These are phyloP conservation scores for Carex scoparia DNA, from an alignment of 176 grass and related monocot species.

Conservation along the genomic window DNA sequence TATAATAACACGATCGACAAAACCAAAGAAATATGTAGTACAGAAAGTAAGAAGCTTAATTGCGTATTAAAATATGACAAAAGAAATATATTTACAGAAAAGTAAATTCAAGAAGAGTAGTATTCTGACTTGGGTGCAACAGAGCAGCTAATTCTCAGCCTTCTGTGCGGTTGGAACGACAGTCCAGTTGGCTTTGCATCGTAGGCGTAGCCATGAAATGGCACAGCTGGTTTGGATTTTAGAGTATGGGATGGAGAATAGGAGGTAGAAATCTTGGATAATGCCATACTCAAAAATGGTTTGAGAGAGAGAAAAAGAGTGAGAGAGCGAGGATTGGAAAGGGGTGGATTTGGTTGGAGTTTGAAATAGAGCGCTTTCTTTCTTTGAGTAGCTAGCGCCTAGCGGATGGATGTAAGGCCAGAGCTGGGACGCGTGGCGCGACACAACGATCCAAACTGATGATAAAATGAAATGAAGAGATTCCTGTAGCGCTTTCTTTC, in stretches of 20 bases:
- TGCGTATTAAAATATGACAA: background rate
- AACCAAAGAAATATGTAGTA: background rate
- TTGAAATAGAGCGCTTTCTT: background rate
- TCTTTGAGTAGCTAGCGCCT: background rate
- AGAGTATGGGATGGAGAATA: conserved; percentile 20
- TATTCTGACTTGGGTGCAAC: conserved; percentile 37
- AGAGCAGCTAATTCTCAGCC: conserved; percentile 51
- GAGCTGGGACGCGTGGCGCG: conserved; percentile 25
- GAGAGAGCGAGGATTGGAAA: background rate
- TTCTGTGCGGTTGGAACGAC: conserved; percentile 5
- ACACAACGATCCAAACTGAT: conserved; percentile 12
- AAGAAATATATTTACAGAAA: background rate
- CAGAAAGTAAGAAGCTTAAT: background rate
- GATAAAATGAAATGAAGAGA: background rate
- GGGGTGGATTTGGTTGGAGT: conserved; percentile 22
- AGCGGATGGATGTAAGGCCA: background rate
- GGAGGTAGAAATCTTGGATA: conserved; percentile 27
- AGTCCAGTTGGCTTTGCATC: background rate
- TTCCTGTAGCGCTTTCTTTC: conserved; percentile 2
- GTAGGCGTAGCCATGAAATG: conserved; percentile 19
- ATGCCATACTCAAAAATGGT: conserved; percentile 23
- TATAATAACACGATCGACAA: background rate
- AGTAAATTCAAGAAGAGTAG: background rate
- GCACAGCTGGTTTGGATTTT: background rate
- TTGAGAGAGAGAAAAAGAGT: background rate